Evolutionary conservation across 257 asterid species (phyloP), one percentile per base, ranked within the genome.

Genomic region (Cinchona pubescens): DNA sequence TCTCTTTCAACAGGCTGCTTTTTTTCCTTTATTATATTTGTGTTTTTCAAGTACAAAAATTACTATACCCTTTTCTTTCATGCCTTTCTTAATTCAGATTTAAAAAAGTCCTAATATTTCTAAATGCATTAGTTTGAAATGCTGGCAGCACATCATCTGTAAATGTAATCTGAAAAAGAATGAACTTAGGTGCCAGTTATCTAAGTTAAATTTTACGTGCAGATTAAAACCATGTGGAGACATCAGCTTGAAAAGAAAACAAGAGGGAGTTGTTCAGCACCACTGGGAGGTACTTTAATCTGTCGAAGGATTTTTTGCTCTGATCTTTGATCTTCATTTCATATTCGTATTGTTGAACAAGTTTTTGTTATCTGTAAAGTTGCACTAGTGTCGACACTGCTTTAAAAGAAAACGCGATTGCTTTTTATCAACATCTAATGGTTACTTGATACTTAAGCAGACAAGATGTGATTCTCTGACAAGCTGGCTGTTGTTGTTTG

Each of bases 161-260:
- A 19, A 32, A 49, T 69, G 62, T 32, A 37, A 69, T 51, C 65
- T 59, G 27, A 53, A 19, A 14, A 46, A 16, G 59, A 34, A 37
- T 18, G 62, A 32, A 38, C 53, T 42, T 67, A 62, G 43, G 69
- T 6, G 59, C 8, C 37, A 18, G 34, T 67, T 15, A 51, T 72
- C 69, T 35, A 70, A 61, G n/a, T 70, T 59, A 42, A 49, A 65
- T 79, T 79, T 69, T 78, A 30, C 69, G 49, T 80, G 80, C 92
- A 93, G 98, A 79, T 87, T 94, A 79, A 92, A 90, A 83, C 84
- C 93, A 51, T 79, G 82, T n/a, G 78, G 75, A 70, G 86, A 85
- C 75, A 73, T 69, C 56, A 86, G 84, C 87, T 81, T 79, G 75
- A 89, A 82, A 88, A 94, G 77, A 87, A 88, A 85, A 81, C 92